Base-by-base conservation (phyloP, 805 yeast species). In the Cyberlindnera euphorbiae region DNA sequence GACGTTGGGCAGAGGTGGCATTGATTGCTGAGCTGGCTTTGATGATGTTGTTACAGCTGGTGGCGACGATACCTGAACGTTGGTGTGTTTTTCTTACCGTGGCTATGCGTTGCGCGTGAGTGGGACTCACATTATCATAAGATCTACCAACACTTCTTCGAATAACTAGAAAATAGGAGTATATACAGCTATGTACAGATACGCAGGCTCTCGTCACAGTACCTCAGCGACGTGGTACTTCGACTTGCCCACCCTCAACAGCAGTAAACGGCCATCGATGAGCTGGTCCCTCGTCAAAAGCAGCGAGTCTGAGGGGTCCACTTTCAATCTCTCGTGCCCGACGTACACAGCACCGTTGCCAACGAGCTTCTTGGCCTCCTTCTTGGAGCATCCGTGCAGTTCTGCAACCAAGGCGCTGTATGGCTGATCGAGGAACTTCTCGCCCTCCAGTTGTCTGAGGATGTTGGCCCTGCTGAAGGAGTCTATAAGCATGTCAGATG, bases 211-310 rank as follows among this genome's bases (percentile, higher is more conserved):
- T 9, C 4, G 12, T 33, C 14, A 38, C 3, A 42, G 36, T 9
- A 54, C 34, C 30, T 74, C 71, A n/a, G 77, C 70, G 17, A 80
- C 73, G 51, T 68, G 64, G 52, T 78, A 79, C 41, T 74, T 74
- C 31, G 72, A 75, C 55, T 89, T 90, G 2, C 97, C 97, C 8
- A 79, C 58, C 47, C 94, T 70, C 14, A 89, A 55, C 26, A 87
- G 59, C 41, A 90, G 60, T 26, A 88, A 60, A 38, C 67, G 69
- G 10, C 62, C 75, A 25, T 76, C 89, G 5, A 83, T 66, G 38
- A 83, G 57, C 41, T 72, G 73, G 3, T 66, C 69, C 8, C 60
- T 61, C 25, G 64, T 70, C 33, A 76, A 59, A 38, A 75, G 62
- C 4, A 79, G 61, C 1, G 63, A 60, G 30, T 71, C 76, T 14